Evolutionary conservation across 306 rosid genomes (phyloP).

Genomic region (Arachis stenosperma): DNA sequence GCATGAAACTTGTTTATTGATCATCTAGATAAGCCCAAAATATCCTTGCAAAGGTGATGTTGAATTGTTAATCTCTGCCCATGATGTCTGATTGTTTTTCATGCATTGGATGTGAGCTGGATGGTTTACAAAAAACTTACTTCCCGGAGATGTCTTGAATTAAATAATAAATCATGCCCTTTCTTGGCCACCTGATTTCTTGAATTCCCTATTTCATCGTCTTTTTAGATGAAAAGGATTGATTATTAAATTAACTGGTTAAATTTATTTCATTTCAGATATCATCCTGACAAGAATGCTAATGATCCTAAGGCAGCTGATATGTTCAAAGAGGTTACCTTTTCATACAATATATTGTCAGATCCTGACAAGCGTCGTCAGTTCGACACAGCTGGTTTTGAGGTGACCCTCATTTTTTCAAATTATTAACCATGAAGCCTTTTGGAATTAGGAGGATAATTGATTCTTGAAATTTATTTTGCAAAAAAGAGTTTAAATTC

Average conservation of each 20-base stretch:
- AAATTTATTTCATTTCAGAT: slow-evolving; percentile 59
- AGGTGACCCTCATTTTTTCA: slow-evolving; percentile 59
- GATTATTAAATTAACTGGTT: slow-evolving; percentile 29
- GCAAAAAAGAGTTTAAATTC: neutral
- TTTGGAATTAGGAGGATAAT: slow-evolving; percentile 40
- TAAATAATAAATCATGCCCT: neutral
- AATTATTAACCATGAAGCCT: slow-evolving; percentile 27
- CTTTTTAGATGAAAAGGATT: slow-evolving; percentile 20
- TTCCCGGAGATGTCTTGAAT: slow-evolving; percentile 27
- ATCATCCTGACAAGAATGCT: slow-evolving; percentile 98
- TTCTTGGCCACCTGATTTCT: slow-evolving; percentile 26
- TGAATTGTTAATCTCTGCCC: slow-evolving; percentile 20
- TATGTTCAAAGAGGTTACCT: slow-evolving; percentile 91
- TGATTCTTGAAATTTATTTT: slow-evolving; percentile 24
- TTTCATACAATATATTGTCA: slow-evolving; percentile 83
- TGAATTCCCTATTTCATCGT: slow-evolving; percentile 33
- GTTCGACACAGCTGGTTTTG: slow-evolving; percentile 90
- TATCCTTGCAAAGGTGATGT: slow-evolving; percentile 6
- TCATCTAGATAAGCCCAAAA: slow-evolving; percentile 14
- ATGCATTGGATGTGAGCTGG: slow-evolving; percentile 14
- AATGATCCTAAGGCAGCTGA: slow-evolving; percentile 98
- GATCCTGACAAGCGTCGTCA: slow-evolving; percentile 94
- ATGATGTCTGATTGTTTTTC: slow-evolving; percentile 14
- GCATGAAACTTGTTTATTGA: neutral
- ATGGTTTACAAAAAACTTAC: neutral